phyloP scores from a whole-genome alignment of 176 grass and related monocot genomes.

The Paspalum vaginatum region DNA sequence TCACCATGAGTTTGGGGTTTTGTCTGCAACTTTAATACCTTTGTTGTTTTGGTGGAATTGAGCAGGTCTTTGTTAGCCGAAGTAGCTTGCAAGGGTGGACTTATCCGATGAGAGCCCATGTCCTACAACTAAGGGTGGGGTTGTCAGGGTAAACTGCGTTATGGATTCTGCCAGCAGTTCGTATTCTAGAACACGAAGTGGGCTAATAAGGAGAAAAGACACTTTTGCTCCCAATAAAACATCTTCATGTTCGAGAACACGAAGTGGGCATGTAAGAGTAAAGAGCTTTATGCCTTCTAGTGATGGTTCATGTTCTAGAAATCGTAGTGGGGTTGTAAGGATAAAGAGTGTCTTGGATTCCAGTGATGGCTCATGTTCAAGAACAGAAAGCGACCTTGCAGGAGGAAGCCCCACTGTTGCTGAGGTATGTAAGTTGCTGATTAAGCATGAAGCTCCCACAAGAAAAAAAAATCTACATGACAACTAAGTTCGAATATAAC shows the following conservation, averaged over 20 bases:
- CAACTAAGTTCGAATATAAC: background rate
- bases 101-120: background rate
- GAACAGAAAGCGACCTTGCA: constrained; percentile 27
- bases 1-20: constrained; percentile 10
- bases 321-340: constrained; percentile 40
- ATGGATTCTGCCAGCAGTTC: constrained; percentile 26
- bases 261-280: constrained; percentile 48
- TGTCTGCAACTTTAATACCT: background rate
- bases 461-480: background rate
- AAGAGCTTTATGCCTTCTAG: constrained; percentile 22
- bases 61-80: constrained; percentile 30
- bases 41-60: constrained; percentile 31
- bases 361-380: constrained; percentile 15
- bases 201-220: constrained; percentile 26
- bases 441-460: background rate
- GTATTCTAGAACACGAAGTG: constrained; percentile 41
- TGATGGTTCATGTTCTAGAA: constrained; percentile 33
- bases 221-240: background rate
- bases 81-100: background rate
- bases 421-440: background rate
- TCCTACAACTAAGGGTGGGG: constrained; percentile 10
- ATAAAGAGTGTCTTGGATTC: constrained; percentile 6
- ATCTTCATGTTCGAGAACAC: constrained; percentile 36
- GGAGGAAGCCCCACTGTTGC: constrained; percentile 1
- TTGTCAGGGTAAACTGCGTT: constrained; percentile 21